Percentiles rank a stretch among this genome's conserved stretches.
phyloP scores from a whole-genome alignment of 1,284 basidiomycete genomes.

The Trichosporon asahii region DNA sequence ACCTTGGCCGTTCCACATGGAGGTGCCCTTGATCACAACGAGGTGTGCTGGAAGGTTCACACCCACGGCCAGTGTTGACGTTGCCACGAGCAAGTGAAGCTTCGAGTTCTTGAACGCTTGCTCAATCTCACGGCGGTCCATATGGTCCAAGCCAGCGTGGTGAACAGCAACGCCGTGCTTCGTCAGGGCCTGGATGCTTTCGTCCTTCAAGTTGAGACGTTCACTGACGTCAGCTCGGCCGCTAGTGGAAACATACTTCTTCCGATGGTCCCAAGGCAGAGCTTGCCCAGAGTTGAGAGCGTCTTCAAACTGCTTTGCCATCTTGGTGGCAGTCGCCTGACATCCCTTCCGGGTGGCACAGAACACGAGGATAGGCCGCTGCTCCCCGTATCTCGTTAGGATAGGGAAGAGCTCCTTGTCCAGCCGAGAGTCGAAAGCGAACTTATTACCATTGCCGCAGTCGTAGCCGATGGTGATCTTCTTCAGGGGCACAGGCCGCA shows the following conservation, averaged over 20 bases:
- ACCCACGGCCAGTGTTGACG: slow-evolving; percentile 57
- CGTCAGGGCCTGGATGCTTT: slow-evolving; percentile 34
- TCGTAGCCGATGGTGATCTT: slow-evolving; percentile 66
- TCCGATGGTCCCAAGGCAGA: slow-evolving; percentile 64
- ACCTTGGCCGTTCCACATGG: slow-evolving; percentile 40
- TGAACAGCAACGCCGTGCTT: slow-evolving; percentile 55
- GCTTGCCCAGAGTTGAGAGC: slow-evolving; percentile 56
- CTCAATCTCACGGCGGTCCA: slow-evolving; percentile 54
- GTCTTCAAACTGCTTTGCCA: slow-evolving; percentile 68
- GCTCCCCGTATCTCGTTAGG: slow-evolving; percentile 65
- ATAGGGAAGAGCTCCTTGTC: slow-evolving; percentile 70
- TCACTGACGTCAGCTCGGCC: background rate
- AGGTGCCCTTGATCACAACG: slow-evolving; percentile 52
- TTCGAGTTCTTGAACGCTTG: slow-evolving; percentile 49
- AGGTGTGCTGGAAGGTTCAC: slow-evolving; percentile 56
- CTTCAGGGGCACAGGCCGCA: slow-evolving; percentile 75
- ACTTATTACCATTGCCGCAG: slow-evolving; percentile 72
- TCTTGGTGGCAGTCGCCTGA: slow-evolving; percentile 63
- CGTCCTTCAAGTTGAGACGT: slow-evolving; percentile 29
- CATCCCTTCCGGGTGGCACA: slow-evolving; percentile 79
- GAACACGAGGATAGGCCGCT: slow-evolving; percentile 80
- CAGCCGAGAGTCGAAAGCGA: slow-evolving; percentile 67
- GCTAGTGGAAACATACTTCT: slow-evolving; percentile 52
- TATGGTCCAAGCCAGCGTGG: slow-evolving; percentile 55
- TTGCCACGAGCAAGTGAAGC: slow-evolving; percentile 50